These are phyloP conservation scores for Xerocomus brunneocitrinus DNA, from an alignment of 768 basidiomycete genomes.

Conservation along the genomic window DNA sequence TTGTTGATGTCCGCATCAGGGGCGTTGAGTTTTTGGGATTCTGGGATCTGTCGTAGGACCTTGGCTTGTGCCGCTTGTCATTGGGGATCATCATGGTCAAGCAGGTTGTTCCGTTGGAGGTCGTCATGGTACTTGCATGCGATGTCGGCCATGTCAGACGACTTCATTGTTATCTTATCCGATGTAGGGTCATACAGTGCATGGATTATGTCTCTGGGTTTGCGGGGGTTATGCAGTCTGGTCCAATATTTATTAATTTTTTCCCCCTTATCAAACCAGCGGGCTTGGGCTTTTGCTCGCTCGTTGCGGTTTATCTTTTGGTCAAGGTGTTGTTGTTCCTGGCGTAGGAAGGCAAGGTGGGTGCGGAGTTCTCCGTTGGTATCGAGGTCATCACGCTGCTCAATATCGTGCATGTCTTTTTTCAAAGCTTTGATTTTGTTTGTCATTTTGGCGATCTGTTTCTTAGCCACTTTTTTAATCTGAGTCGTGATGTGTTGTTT, in stretches of 20 bases:
- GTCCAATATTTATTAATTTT: conserved; percentile 20
- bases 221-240: not conserved
- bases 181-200: not conserved
- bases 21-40: not conserved
- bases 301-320: too few species aligned
- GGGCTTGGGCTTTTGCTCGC: not conserved
- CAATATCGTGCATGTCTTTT: too few species aligned
- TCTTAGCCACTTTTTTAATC: too few species aligned
- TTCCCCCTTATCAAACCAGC: not conserved
- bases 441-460: too few species aligned
- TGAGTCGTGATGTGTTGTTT: too few species aligned
- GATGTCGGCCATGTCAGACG: conserved; percentile 30
- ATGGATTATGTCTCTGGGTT: conserved; percentile 15
- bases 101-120: conserved; percentile 16
- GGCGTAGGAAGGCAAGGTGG: too few species aligned
- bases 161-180: not conserved
- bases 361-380: too few species aligned
- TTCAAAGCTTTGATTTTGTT: too few species aligned
- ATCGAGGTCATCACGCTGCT: too few species aligned
- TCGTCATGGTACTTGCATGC: conserved; percentile 9
- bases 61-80: too few species aligned
- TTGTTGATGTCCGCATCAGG: not conserved
- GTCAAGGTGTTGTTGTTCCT: too few species aligned
- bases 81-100: too few species aligned
- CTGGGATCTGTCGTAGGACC: not conserved